phyloP scores from a whole-genome alignment of 192 early-diverging fungal genomes.

The Rhizophlyctis rosea region DNA sequence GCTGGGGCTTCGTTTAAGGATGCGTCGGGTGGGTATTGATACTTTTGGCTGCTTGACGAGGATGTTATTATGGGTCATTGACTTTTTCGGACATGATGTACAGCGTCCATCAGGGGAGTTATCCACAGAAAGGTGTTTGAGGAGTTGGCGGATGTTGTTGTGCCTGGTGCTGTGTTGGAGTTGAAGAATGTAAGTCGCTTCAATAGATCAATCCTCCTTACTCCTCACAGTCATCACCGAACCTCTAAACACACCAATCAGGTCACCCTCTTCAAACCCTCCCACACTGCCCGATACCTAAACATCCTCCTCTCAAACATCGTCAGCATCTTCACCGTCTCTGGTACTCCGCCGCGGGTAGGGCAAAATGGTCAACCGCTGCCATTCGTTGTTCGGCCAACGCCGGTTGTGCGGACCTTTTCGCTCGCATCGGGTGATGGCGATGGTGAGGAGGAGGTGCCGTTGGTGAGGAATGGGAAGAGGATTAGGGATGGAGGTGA shows the following conservation, averaged over 20 bases:
- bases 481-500: too few species aligned
- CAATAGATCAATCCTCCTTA: background rate
- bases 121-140: conserved; percentile 12
- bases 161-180: conserved; percentile 3
- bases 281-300: conserved; percentile 1
- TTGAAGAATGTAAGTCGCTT: background rate
- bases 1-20: conserved; percentile 12
- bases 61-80: too few species aligned
- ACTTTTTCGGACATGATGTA: background rate
- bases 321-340: background rate
- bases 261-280: conserved; percentile 6
- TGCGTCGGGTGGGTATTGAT: conserved; percentile 4
- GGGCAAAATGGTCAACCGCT: too few species aligned
- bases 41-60: too few species aligned
- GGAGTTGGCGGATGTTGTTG: background rate
- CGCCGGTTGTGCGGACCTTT: too few species aligned
- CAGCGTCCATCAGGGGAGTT: conserved; percentile 1
- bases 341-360: background rate
- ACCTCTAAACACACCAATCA: too few species aligned
- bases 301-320: conserved; percentile 8
- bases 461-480: too few species aligned
- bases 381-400: too few species aligned
- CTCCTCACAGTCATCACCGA: too few species aligned
- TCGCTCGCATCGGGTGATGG: too few species aligned
- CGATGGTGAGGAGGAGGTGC: too few species aligned